Base-by-base conservation (phyloP, 192 early-diverging fungal genomes). In the Geranomyces michiganensis region DNA sequence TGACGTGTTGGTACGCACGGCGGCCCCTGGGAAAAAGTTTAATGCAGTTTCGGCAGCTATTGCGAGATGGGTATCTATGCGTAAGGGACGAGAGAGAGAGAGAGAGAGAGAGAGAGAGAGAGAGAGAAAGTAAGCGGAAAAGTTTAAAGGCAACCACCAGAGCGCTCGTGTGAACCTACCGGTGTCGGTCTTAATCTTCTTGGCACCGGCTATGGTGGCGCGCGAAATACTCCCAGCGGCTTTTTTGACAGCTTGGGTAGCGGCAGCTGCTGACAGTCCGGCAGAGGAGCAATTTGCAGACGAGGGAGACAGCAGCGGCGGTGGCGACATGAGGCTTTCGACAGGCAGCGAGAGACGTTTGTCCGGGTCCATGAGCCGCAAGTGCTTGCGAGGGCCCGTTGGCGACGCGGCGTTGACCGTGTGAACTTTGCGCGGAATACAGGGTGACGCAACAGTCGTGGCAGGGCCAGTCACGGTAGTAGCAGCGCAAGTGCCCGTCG, bases 21-120 rank as follows among this genome's bases (percentile, higher is more conserved):
- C 30, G 10, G 62, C 62, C 8, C 62, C 62, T 19, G 62, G 62
- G 62, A 64, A 64, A 45, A 64, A 64, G 62, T 64, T 64, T 41
- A 64, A 9, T 19, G 62, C 62, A 1, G 62, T 64, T 29, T 64
- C 62, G 17, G 62, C 62, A 17, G 62, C 62, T 17, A n/a, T 45
- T 3, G 62, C 62, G 33, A 64, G 43, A 44, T 64, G 62, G 17
- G 33, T 13, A 46, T 64, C 58, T 60, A 33, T 47, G 46, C 10
- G 46, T 19, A 19, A 19, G 19, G 46, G 10, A 14, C 12, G 46
- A 47, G 12, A 19, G 10, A 15, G 7, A 53, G 51, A 17, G 4
- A 4, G 17, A 17, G 7, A 2, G 4, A 3, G 51, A 53, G 19
- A 47, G 19, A 10, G 46, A 47, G 19, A 47, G 19, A 14, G 12